A percentile compares a stretch with the other conserved stretches of the same genome.
phyloP scores from a whole-genome alignment of 2,329 filamentous ascomycete genomes.

The Calonectria hongkongensis region DNA sequence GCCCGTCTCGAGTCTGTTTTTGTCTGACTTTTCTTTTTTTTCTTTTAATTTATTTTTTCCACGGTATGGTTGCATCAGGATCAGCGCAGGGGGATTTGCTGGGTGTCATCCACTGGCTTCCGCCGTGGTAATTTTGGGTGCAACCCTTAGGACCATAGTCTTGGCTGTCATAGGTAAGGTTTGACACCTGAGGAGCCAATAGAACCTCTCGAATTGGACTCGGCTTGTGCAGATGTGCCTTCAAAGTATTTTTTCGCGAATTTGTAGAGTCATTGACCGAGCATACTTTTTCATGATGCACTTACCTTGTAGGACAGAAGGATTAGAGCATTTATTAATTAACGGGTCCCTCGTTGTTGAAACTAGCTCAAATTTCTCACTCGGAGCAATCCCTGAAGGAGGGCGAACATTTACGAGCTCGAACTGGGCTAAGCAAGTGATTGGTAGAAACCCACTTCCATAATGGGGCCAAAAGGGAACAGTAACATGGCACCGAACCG shows the following conservation, averaged over 20 bases:
- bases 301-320: background rate
- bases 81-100: constrained; percentile 28
- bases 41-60: background rate
- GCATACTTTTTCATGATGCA: background rate
- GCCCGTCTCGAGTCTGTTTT: constrained; percentile 14
- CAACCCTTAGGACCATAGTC: constrained; percentile 2
- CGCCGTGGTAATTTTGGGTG: constrained; percentile 11
- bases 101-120: constrained; percentile 30
- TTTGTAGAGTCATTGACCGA: background rate
- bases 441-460: background rate
- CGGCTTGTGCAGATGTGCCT: background rate
- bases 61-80: constrained; percentile 19
- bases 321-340: background rate
- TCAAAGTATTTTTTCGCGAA: background rate
- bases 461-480: constrained; percentile 9
- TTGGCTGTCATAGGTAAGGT: constrained; percentile 11
- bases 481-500: background rate
- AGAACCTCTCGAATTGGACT: background rate
- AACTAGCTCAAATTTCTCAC: background rate
- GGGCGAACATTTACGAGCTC: background rate
- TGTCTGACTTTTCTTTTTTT: constrained; percentile 5
- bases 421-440: background rate
- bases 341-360: background rate
- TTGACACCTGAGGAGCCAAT: constrained; percentile 27
- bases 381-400: no score